A percentile compares a stretch with the other conserved stretches of the same genome.
phyloP scores from a whole-genome alignment of 2,329 filamentous ascomycete genomes.

The Dendrostoma leiphaemia region DNA sequence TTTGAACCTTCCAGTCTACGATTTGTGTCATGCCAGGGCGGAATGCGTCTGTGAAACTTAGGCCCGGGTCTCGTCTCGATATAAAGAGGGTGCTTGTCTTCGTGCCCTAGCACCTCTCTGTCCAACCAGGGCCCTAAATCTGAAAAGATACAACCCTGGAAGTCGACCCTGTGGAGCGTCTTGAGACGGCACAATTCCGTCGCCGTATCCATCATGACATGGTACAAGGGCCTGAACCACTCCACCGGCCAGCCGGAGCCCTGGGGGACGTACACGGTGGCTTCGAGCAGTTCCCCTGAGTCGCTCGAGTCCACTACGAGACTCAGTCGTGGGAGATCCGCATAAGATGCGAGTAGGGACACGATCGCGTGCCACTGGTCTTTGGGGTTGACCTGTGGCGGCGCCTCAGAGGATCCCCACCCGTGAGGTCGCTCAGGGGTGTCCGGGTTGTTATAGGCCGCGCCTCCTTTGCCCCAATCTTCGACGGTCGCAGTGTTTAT shows the following conservation, averaged over 20 bases:
- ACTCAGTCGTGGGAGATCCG: neutral
- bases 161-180: neutral
- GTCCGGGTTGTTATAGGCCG: too few species aligned
- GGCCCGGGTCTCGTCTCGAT: neutral
- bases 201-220: neutral
- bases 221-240: neutral
- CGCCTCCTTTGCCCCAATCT: neutral
- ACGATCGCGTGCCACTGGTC: neutral
- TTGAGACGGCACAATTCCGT: neutral
- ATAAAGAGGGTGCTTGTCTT: neutral
- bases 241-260: too few species aligned
- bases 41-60: neutral
- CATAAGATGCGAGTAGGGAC: neutral
- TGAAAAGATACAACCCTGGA: neutral
- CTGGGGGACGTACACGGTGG: neutral
- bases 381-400: neutral
- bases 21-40: neutral
- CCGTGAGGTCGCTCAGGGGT: neutral
- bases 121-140: neutral
- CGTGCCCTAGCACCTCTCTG: constrained; percentile 1
- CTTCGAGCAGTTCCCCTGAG: neutral
- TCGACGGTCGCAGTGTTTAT: neutral
- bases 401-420: neutral
- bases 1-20: constrained; percentile 8
- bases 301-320: neutral